These are phyloP conservation scores for Globisporangium perplexum DNA, from an alignment of 352 stramenopile species.

Conservation along the genomic window DNA sequence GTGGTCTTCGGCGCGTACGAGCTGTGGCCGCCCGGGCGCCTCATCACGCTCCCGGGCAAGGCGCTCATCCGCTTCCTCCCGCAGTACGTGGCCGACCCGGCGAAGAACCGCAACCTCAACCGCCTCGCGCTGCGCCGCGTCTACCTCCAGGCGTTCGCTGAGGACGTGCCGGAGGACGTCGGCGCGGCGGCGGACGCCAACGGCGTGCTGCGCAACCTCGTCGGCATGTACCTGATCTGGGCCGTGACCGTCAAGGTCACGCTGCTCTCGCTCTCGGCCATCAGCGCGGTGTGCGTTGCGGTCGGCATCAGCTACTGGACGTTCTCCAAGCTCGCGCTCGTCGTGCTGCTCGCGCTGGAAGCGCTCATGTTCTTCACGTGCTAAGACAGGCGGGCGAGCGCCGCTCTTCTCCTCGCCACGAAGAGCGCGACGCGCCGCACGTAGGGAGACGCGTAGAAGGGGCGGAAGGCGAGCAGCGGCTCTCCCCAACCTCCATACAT, in stretches of 20 bases:
- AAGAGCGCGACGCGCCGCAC: no score
- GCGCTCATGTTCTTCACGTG: constrained; percentile 79
- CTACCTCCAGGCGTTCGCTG: constrained; percentile 65
- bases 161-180: constrained; percentile 67
- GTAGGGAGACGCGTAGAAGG: no score
- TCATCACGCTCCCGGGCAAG: constrained; percentile 72
- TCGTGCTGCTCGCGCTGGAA: constrained; percentile 47
- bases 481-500: background rate
- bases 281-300: constrained; percentile 31
- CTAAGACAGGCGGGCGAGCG: constrained; percentile 25
- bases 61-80: constrained; percentile 71
- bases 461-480: no score
- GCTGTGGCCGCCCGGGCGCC: constrained; percentile 65
- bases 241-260: constrained; percentile 59
- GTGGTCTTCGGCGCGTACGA: constrained; percentile 82
- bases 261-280: constrained; percentile 31
- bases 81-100: constrained; percentile 56
- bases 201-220: constrained; percentile 59
- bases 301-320: constrained; percentile 62
- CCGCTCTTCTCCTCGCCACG: constrained; percentile 3
- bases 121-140: constrained; percentile 72
- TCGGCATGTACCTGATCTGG: constrained; percentile 66
- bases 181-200: constrained; percentile 40
- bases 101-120: constrained; percentile 77
- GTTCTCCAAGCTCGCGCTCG: constrained; percentile 46